phyloP scores from a whole-genome alignment of 495 filamentous ascomycete species.

The Penicillium argentinense region DNA sequence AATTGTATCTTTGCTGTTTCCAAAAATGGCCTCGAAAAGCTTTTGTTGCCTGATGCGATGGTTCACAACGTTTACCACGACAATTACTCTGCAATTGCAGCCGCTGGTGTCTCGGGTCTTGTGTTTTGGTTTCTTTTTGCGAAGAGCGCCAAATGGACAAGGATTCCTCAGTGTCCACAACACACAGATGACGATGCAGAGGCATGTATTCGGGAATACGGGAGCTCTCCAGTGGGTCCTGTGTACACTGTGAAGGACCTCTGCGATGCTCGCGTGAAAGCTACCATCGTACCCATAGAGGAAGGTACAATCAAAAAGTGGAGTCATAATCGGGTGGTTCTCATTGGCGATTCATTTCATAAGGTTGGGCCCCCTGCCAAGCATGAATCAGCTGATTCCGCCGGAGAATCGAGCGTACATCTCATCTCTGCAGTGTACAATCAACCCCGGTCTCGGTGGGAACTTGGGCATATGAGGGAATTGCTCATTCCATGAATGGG shows the following conservation, averaged over 20 bases:
- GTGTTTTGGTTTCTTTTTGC: constrained; percentile 25
- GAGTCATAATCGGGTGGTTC: constrained; percentile 14
- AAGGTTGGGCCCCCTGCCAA: constrained; percentile 10
- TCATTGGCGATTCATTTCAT: constrained; percentile 23
- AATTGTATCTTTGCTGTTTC: constrained; percentile 24
- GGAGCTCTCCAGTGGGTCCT: constrained; percentile 8
- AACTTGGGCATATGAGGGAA: constrained; percentile 18
- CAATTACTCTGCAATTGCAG: constrained; percentile 8
- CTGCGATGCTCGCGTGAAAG: constrained; percentile 18
- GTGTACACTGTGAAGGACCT: constrained; percentile 22
- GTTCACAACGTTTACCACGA: constrained; percentile 19
- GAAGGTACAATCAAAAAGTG: constrained; percentile 21
- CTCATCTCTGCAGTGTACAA: constrained; percentile 5
- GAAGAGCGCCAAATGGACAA: constrained; percentile 10
- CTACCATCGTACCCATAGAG: constrained; percentile 18
- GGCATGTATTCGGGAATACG: constrained; percentile 11
- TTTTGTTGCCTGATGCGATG: constrained; percentile 13
- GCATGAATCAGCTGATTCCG: too few species aligned
- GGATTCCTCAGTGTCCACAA: constrained; percentile 10
- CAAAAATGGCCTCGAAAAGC: constrained; percentile 15
- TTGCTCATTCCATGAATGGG: constrained; percentile 14
- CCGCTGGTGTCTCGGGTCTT: constrained; percentile 14
- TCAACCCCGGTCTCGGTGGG: constrained; percentile 18
- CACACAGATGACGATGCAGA: constrained; percentile 15
- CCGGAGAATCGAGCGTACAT: too few species aligned